Base-by-base conservation (phyloP, 495 filamentous ascomycete genomes). In the Cenococcum geophilum region DNA sequence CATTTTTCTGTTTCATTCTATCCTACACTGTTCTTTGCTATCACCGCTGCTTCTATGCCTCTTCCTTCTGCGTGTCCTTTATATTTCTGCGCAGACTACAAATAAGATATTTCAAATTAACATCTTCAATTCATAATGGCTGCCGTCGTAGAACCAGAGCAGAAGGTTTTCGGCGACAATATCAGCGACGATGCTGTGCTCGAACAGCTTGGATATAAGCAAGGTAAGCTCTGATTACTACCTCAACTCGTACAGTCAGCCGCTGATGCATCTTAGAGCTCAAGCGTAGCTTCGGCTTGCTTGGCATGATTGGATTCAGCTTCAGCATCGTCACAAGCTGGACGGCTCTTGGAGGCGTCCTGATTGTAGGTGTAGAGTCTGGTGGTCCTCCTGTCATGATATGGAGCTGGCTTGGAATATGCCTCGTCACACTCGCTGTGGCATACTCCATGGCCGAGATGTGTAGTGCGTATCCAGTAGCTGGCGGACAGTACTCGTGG, bases 301-400 rank as follows among this genome's bases (percentile, higher is more conserved):
- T 84, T 36, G 79, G 78, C 51, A 84, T 84, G 80, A 74, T 84
- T 51, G 81, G 80, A 3, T 83, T 84, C 69, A 78, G 75, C 55
- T 83, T 84, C 69, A 79, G 76, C 55, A 79, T 84, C 49, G 80
- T 84, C n/a, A 81, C 80, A 49, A 76, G 74, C 67, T 83, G 81
- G 80, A 79, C 75, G 10, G 80, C 80, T 14, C 71, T 83, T 14
- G 78, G 79, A 45, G 80, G 81, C 55, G 79, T 80, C 3, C 77
- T 85, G 23, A 80, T 83, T 52, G 73, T 83, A 23, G 81, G 81
- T 1, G 77, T 83, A 35, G 76, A 75, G 25, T 75, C 79, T 23
- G 80, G 80, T 35, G 80, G 82, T 4, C 78, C 82, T 10, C 79
- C 80, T 0, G 79, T 84, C 11, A 82, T 84, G 77, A 72, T 84